A percentile compares a stretch with the other conserved stretches of the same genome.
phyloP scores from a whole-genome alignment of 805 yeast genomes.

The Nakazawaea siamensis region DNA sequence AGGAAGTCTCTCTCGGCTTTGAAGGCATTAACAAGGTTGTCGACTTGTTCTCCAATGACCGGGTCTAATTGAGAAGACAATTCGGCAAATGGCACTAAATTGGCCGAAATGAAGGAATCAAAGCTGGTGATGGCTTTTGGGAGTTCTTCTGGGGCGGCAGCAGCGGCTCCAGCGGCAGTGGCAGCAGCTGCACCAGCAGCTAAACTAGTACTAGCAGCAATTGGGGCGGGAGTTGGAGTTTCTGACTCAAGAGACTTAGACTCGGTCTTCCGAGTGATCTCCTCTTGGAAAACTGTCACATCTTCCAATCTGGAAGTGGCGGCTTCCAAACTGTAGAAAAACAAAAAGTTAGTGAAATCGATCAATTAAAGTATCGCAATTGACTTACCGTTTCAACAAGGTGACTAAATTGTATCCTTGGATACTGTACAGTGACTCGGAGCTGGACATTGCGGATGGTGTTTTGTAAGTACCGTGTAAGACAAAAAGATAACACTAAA shows the following conservation, averaged over 20 bases:
- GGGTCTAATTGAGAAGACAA: conserved; percentile 47
- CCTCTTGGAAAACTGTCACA: conserved; percentile 71
- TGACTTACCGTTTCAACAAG: conserved; percentile 51
- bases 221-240: conserved; percentile 12
- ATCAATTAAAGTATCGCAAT: too few species aligned
- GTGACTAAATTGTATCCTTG: conserved; percentile 88
- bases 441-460: neutral
- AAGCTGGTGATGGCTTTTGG: conserved; percentile 44
- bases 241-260: conserved; percentile 11
- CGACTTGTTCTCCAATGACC: conserved; percentile 48
- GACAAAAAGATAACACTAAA: neutral
- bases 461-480: neutral
- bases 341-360: too few species aligned
- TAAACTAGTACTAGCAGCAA: conserved; percentile 15
- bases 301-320: conserved; percentile 92
- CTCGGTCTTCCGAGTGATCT: conserved; percentile 12
- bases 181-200: conserved; percentile 14
- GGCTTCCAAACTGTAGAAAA: conserved; percentile 59
- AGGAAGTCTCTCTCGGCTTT: conserved; percentile 52
- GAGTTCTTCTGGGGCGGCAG: conserved; percentile 15
- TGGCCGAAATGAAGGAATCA: conserved; percentile 41
- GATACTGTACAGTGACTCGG: conserved; percentile 30
- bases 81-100: conserved; percentile 52
- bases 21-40: conserved; percentile 42
- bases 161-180: conserved; percentile 11